phyloP scores from a whole-genome alignment of 495 filamentous ascomycete genomes.

The Margaritispora aquatica region DNA sequence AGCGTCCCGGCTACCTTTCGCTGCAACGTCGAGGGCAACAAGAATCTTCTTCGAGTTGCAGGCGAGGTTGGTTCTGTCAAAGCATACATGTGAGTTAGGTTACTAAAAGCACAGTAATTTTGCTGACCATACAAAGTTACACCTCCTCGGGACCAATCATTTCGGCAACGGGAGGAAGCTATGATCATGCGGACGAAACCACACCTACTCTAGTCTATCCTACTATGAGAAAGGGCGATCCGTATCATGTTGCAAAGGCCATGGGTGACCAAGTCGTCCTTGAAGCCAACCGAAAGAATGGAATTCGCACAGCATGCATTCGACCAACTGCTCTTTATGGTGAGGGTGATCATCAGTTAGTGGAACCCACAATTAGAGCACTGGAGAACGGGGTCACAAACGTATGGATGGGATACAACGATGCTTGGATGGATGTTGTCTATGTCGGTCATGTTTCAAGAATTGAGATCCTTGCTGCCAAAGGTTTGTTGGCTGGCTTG shows the following conservation, averaged over 20 bases:
- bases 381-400: conserved; percentile 58
- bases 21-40: conserved; percentile 89
- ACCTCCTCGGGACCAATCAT: conserved; percentile 17
- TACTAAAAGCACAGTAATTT: neutral
- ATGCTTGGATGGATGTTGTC: conserved; percentile 79
- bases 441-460: conserved; percentile 73
- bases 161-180: conserved; percentile 6
- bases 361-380: conserved; percentile 57
- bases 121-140: neutral
- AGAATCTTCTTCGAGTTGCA: conserved; percentile 51
- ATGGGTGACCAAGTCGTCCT: conserved; percentile 80
- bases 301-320: conserved; percentile 67
- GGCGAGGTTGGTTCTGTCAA: conserved; percentile 9
- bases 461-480: conserved; percentile 63
- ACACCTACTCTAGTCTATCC: conserved; percentile 28
- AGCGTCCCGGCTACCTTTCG: conserved; percentile 1
- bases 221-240: conserved; percentile 8
- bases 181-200: conserved; percentile 52
- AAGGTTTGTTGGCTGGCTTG: conserved; percentile 49
- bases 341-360: conserved; percentile 65
- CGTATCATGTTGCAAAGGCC: conserved; percentile 48
- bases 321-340: conserved; percentile 87
- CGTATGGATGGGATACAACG: conserved; percentile 80
- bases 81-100: neutral
- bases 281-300: conserved; percentile 59